Conservation (phyloP, 371 early-diverging fungal species). For the Zopfochytrium polystomum region DNA sequence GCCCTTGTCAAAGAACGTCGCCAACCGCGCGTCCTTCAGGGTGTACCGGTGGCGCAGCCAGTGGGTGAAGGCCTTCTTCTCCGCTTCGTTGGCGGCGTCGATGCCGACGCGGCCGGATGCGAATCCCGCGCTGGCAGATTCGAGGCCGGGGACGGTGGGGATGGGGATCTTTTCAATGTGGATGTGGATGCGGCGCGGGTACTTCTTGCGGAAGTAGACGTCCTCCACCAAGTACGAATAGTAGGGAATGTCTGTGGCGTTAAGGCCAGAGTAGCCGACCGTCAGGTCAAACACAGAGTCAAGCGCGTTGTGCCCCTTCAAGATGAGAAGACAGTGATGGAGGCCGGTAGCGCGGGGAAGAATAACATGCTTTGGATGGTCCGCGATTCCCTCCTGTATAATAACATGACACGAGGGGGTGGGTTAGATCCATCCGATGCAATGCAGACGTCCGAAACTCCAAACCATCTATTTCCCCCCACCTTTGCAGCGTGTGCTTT, state of each 20-base stretch:
- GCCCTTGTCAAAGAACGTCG: slow-evolving; percentile 71
- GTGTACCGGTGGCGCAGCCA: slow-evolving; percentile 74
- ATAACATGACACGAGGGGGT: background rate
- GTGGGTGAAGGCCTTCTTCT: slow-evolving; percentile 22
- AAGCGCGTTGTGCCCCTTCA: slow-evolving; percentile 36
- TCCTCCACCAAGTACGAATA: slow-evolving; percentile 68
- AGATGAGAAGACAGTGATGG: slow-evolving; percentile 55
- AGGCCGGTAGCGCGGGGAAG: slow-evolving; percentile 58
- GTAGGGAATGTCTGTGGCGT: slow-evolving; percentile 69
- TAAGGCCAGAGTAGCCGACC: slow-evolving; percentile 74
- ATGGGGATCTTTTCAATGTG: slow-evolving; percentile 63
- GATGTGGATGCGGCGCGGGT: slow-evolving; percentile 72
- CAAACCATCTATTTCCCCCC: background rate
- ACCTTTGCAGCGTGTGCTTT: slow-evolving; percentile 36
- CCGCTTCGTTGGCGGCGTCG: slow-evolving; percentile 19
- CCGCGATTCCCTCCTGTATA: slow-evolving; percentile 13
- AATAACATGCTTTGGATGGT: slow-evolving; percentile 19
- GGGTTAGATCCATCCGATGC: background rate
- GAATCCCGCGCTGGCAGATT: too few relatives aligned
- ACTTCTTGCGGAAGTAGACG: slow-evolving; percentile 61
- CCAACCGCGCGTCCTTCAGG: slow-evolving; percentile 80
- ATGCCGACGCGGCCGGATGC: slow-evolving; percentile 38
- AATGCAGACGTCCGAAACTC: background rate
- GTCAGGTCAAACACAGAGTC: slow-evolving; percentile 72
- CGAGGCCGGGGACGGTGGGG: slow-evolving; percentile 27